Base-by-base conservation (phyloP, 208 protist genomes). In the Acanthamoeba comandoni region DNA sequence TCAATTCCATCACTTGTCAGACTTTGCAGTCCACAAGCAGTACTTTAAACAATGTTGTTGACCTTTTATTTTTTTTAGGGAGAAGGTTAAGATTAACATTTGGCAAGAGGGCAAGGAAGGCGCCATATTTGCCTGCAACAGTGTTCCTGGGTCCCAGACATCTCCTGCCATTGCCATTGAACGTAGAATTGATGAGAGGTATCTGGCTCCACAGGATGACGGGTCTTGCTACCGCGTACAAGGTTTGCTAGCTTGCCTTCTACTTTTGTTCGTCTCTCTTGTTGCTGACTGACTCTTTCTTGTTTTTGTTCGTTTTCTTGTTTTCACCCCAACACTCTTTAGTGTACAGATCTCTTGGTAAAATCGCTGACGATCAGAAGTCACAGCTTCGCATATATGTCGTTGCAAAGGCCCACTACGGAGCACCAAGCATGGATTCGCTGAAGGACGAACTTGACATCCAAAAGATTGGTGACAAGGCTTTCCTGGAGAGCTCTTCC, bases 401-500 rank as follows among this genome's bases (percentile, higher is more conserved):
- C 0, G 90, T 93, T 11, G 60, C 67, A 57, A 29, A 60, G 35
- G n/a, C 48, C 43, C 8, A 55, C 7, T 52, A 53, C 22, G 48
- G 22, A 4, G 24, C 7, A 71, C 65, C 0, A 52, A 58, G 43
- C 12, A 3, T 73, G 22, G 22, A 73, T 26, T 15, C 12, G 22
- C 17, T 29, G 22, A 17, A 17, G 51, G 71, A 55, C 15, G 85
- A 93, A 49, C 51, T 86, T 15, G 85, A 91, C 67, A 69, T 93
- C 60, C 29, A 62, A 60, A 93, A 91, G 31, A 55, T 92, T 39
- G 92, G 85, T 35, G 92, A 93, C 75, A 8, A 65, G 22, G 31
- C 64, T 9, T 70, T 92, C 85, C 39, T 96, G 48, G 95, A 87
- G 24, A 91, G 93, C 24, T 79, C 95, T 26, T 96, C 94, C 31